A percentile compares a stretch with the other conserved stretches of the same genome.
phyloP scores from a whole-genome alignment of 169 alveolate genomes.

The Plasmodium inui region DNA sequence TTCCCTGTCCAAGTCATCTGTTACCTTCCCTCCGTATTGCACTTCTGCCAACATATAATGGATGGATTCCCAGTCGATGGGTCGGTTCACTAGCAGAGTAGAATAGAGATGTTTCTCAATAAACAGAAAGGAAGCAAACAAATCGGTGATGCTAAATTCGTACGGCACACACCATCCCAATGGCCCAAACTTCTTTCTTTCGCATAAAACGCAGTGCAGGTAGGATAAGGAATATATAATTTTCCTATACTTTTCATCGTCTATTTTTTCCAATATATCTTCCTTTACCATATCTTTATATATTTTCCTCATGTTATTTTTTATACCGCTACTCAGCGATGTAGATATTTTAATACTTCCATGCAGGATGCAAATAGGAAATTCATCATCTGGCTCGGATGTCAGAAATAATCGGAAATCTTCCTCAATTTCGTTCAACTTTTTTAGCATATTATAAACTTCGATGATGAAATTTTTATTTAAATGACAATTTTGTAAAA shows the following conservation, averaged over 20 bases:
- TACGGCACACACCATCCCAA: constrained; percentile 98
- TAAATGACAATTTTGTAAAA: constrained; percentile 95
- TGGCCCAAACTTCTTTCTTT: constrained; percentile 96
- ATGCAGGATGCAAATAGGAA: constrained; percentile 97
- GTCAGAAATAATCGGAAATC: constrained; percentile 94
- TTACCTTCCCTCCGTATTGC: constrained; percentile 97
- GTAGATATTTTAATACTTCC: constrained; percentile 95
- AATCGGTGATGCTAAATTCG: constrained; percentile 96
- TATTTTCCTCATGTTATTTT: constrained; percentile 95
- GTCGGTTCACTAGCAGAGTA: constrained; percentile 86
- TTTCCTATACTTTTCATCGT: constrained; percentile 94
- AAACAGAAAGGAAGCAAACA: constrained; percentile 95
- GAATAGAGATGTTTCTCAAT: constrained; percentile 95
- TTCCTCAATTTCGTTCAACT: constrained; percentile 89
- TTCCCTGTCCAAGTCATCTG: constrained; percentile 95
- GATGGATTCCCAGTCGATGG: constrained; percentile 92
- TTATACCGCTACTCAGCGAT: constrained; percentile 96
- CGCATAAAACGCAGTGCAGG: constrained; percentile 95
- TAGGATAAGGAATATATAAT: constrained; percentile 93
- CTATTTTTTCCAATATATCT: constrained; percentile 95
- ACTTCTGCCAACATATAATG: constrained; percentile 96
- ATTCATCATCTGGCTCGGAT: constrained; percentile 93
- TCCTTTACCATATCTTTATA: constrained; percentile 92
- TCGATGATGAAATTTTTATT: constrained; percentile 93
- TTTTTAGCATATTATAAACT: constrained; percentile 90